phyloP scores from a whole-genome alignment of 1,139 yeast species.

The Saccharomyces uvarum region DNA sequence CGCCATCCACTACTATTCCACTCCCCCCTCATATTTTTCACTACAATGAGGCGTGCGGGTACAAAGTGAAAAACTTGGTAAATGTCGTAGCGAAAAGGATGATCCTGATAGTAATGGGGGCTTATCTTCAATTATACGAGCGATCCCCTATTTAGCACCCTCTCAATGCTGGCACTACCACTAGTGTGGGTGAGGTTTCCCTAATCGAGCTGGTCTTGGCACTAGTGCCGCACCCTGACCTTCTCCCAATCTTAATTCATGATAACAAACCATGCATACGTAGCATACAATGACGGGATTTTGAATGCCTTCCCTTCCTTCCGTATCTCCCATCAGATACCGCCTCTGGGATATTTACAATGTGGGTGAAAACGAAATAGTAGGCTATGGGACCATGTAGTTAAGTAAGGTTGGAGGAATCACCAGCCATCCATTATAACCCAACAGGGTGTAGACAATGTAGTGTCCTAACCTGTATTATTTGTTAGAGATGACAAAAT shows the following conservation, averaged over 20 bases:
- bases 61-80: background rate
- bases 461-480: background rate
- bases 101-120: background rate
- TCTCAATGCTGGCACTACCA: background rate
- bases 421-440: background rate
- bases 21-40: constrained; percentile 25
- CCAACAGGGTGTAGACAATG: background rate
- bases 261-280: background rate
- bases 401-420: background rate
- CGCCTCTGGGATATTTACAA: background rate
- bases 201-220: background rate
- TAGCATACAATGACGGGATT: background rate
- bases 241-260: background rate
- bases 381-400: background rate
- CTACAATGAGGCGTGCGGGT: background rate
- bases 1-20: background rate
- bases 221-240: background rate
- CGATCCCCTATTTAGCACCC: background rate
- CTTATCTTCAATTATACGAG: background rate
- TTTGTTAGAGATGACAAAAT: background rate
- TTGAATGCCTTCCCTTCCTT: background rate
- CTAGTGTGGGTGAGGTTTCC: background rate
- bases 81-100: background rate
- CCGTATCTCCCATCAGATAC: background rate
- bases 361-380: background rate